Percentiles rank a stretch among this genome's conserved stretches.
Evolutionary conservation across 192 early-diverging fungal genomes (phyloP).

Genomic region (Entomortierella lignicola): DNA sequence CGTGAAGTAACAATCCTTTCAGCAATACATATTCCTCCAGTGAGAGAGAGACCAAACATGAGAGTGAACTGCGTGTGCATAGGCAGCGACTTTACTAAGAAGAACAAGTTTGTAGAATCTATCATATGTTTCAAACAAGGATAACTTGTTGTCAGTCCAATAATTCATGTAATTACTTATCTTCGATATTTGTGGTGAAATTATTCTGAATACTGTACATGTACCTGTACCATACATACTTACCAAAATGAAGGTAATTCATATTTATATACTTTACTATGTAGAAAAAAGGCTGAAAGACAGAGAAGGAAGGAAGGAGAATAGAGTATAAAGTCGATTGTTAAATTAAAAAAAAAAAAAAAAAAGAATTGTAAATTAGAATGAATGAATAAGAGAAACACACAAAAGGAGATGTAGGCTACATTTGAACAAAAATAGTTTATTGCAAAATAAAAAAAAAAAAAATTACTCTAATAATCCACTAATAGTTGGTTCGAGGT

Average conservation of each 20-base stretch:
- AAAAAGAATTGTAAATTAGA: background rate
- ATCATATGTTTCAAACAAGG: background rate
- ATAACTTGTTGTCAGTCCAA: background rate
- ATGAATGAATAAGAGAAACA: background rate
- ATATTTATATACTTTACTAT: too few relatives aligned
- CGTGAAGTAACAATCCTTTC: constrained; percentile 9
- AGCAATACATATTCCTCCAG: constrained; percentile 2
- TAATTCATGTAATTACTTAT: too few relatives aligned
- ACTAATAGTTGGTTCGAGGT: constrained; percentile 1
- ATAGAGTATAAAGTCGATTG: too few relatives aligned
- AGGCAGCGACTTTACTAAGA: constrained; percentile 1
- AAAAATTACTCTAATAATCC: background rate
- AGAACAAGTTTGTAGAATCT: constrained; percentile 12
- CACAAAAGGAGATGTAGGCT: too few relatives aligned
- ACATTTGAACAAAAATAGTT: too few relatives aligned
- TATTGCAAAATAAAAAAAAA: too few relatives aligned
- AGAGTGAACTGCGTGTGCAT: background rate
- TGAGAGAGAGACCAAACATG: constrained; percentile 10
- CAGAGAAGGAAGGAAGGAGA: too few relatives aligned
- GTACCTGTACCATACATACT: background rate
- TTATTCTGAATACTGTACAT: background rate
- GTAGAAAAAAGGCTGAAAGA: too few relatives aligned
- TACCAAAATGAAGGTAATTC: constrained; percentile 30
- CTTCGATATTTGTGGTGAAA: too few relatives aligned
- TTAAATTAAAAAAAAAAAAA: background rate